Evolutionary conservation across 73 alveolate genomes (phyloP).

Genomic region (Uronychia setigera): DNA sequence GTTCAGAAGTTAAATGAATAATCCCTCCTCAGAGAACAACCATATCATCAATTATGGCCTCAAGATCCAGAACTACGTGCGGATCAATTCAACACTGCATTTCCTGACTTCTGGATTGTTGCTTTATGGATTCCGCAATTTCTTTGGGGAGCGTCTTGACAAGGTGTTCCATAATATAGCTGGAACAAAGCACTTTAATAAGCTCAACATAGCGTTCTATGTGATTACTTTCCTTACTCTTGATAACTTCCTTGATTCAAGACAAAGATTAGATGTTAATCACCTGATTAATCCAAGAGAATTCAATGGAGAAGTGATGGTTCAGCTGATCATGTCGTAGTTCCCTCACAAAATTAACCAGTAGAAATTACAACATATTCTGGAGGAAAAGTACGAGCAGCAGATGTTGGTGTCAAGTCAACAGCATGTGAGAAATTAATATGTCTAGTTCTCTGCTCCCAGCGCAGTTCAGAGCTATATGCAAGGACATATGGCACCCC

Average conservation of each 20-base stretch:
- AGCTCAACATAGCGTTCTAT: constrained; percentile 16
- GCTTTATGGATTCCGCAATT: not conserved
- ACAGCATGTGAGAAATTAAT: not conserved
- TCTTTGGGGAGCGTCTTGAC: constrained; percentile 21
- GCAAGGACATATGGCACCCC: constrained; percentile 1
- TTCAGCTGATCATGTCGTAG: constrained; percentile 5
- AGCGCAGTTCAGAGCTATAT: not conserved
- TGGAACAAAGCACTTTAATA: constrained; percentile 21
- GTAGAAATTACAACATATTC: constrained; percentile 6
- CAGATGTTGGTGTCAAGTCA: not conserved
- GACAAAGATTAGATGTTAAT: constrained; percentile 36
- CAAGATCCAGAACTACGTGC: constrained; percentile 23
- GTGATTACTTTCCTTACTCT: constrained; percentile 2
- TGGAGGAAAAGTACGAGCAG: constrained; percentile 36
- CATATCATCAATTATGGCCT: constrained; percentile 44
- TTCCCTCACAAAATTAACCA: constrained; percentile 49
- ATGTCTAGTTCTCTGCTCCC: not conserved
- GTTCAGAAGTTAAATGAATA: constrained; percentile 4
- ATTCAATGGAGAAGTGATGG: constrained; percentile 48
- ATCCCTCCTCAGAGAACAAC: constrained; percentile 51
- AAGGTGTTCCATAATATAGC: not conserved
- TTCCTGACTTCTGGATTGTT: constrained; percentile 21
- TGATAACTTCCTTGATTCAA: not conserved
- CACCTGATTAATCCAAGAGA: constrained; percentile 53
- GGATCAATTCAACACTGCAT: constrained; percentile 13